A percentile compares a stretch with the other conserved stretches of the same genome.
Conservation (phyloP, 192 early-diverging fungal genomes). For the Spizellomyces sp. region DNA sequence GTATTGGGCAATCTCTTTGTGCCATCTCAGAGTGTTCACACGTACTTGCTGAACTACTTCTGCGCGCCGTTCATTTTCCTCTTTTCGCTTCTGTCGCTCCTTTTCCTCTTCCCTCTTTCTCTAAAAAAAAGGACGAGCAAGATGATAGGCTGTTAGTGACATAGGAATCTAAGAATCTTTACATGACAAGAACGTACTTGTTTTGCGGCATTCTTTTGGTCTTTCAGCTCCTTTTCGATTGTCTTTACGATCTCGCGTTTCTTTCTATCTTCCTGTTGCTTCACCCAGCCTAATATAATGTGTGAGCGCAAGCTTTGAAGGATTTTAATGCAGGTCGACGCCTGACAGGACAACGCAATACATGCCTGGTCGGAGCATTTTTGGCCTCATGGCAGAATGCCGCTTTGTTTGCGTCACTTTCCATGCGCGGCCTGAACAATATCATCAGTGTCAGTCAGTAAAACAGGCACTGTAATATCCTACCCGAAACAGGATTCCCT, state of each 20-base stretch:
- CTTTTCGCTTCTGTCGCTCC: slow-evolving; percentile 54
- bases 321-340: not conserved
- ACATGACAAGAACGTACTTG: slow-evolving; percentile 41
- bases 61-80: slow-evolving; percentile 46
- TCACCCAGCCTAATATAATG: slow-evolving; percentile 49
- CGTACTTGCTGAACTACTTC: slow-evolving; percentile 51
- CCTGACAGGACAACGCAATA: not conserved
- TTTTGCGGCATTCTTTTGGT: slow-evolving; percentile 49
- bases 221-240: slow-evolving; percentile 57
- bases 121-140: not conserved
- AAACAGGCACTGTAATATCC: not conserved
- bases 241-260: slow-evolving; percentile 47
- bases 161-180: not conserved
- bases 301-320: not conserved
- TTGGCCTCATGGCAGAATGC: slow-evolving; percentile 29
- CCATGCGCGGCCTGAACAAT: slow-evolving; percentile 39
- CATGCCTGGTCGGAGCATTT: slow-evolving; percentile 33
- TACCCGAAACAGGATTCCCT: slow-evolving; percentile 8
- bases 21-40: not conserved
- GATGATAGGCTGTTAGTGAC: not conserved
- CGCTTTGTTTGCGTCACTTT: slow-evolving; percentile 39
- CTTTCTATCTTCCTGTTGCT: slow-evolving; percentile 51
- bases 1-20: no score
- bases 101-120: slow-evolving; percentile 44
- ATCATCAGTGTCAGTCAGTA: not conserved